phyloP scores from a whole-genome alignment of 208 protist species.

The Phytomonas sp. region DNA sequence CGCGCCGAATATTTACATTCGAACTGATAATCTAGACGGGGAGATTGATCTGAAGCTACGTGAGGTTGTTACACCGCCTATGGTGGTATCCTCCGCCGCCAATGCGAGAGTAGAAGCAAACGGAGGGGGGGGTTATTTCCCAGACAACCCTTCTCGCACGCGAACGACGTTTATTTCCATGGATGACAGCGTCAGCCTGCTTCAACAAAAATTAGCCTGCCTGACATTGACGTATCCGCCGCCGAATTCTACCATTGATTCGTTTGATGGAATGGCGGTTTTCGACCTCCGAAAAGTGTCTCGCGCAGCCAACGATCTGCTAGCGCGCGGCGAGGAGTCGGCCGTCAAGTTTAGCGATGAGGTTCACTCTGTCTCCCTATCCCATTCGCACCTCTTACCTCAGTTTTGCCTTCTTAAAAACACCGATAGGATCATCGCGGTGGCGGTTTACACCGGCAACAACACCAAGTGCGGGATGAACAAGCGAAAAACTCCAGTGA shows the following conservation, averaged over 20 bases:
- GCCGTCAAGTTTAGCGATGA: no score
- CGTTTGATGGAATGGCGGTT: conserved; percentile 56
- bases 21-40: conserved; percentile 93
- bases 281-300: no score
- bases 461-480: conserved; percentile 94
- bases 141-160: not conserved
- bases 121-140: not conserved
- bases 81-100: not conserved
- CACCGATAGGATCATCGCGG: conserved; percentile 59
- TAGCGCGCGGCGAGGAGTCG: no score
- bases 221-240: conserved; percentile 13
- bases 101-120: not conserved
- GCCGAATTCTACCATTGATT: conserved; percentile 79
- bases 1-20: conserved; percentile 55
- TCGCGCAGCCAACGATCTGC: no score
- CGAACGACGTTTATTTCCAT: not conserved
- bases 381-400: conserved; percentile 70
- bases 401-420: conserved; percentile 88
- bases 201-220: conserved; percentile 5
- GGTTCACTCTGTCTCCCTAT: conserved; percentile 25
- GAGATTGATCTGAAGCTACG: conserved; percentile 90
- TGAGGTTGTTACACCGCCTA: conserved; percentile 34
- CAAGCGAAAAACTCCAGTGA: conserved; percentile 75
- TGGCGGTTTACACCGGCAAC: conserved; percentile 93
- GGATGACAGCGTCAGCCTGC: not conserved